Conservation (phyloP, 805 yeast genomes). For the Kodamaea leandrae region DNA sequence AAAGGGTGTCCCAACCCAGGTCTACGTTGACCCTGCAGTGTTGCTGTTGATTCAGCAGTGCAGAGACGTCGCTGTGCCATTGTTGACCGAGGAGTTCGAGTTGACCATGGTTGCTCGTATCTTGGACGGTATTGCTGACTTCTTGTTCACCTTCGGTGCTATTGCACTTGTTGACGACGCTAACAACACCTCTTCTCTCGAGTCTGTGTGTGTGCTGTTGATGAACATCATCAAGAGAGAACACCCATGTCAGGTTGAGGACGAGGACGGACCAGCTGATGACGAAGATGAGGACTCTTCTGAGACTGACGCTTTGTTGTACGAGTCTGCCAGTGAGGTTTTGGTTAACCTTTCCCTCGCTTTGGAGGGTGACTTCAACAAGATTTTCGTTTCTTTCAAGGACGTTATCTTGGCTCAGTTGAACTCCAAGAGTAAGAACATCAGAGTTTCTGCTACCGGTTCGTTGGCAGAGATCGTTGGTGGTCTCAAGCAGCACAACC, state of each 20-base stretch:
- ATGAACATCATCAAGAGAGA: conserved; percentile 73
- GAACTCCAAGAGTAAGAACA: conserved; percentile 56
- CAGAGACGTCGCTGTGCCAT: conserved; percentile 60
- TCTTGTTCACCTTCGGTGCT: conserved; percentile 70
- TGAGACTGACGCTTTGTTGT: conserved; percentile 60
- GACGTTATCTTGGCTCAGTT: conserved; percentile 57
- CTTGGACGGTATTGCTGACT: conserved; percentile 69
- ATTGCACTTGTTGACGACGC: conserved; percentile 62
- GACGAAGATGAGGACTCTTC: conserved; percentile 45
- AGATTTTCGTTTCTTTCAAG: conserved; percentile 70
- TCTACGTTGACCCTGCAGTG: conserved; percentile 58
- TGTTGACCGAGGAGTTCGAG: conserved; percentile 79
- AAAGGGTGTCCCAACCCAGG: conserved; percentile 59
- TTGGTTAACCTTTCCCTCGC: conserved; percentile 72
- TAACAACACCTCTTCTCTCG: conserved; percentile 52
- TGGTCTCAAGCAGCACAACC: conserved; percentile 66
- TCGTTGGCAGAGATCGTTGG: conserved; percentile 85
- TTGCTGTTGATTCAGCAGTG: conserved; percentile 61
- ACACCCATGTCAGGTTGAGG: conserved; percentile 77
- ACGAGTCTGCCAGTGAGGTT: conserved; percentile 84
- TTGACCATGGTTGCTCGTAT: conserved; percentile 75
- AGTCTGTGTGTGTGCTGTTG: conserved; percentile 66
- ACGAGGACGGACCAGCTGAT: conserved; percentile 62
- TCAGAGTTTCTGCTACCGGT: conserved; percentile 80
- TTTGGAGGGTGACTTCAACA: conserved; percentile 75